Evolutionary conservation across 345 rosid genomes (phyloP).

Genomic region (Acer campestre): DNA sequence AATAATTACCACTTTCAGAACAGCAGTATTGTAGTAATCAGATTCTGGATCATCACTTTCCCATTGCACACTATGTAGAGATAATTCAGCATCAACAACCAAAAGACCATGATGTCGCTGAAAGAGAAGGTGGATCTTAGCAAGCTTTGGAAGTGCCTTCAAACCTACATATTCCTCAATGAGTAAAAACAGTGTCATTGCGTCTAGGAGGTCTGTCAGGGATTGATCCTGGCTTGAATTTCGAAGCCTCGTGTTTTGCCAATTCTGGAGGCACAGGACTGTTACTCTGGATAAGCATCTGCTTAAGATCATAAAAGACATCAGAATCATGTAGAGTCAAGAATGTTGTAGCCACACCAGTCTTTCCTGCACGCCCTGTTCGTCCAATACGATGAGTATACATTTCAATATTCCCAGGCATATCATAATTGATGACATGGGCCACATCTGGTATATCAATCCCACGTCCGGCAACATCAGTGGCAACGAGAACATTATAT

Average conservation of each 20-base stretch:
- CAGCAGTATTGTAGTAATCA: not conserved
- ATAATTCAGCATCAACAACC: not conserved
- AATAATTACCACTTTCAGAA: constrained; percentile 3
- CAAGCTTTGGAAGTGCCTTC: not conserved
- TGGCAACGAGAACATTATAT: constrained; percentile 89
- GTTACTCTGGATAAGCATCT: constrained; percentile 95
- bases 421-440: constrained; percentile 89
- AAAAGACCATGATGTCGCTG: constrained; percentile 2
- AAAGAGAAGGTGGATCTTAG: not conserved
- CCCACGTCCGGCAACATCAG: constrained; percentile 96
- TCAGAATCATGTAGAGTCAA: constrained; percentile 76
- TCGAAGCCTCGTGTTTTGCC: constrained; percentile 94
- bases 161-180: constrained; percentile 38
- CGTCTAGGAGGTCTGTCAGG: constrained; percentile 94
- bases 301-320: constrained; percentile 95
- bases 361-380: constrained; percentile 97
- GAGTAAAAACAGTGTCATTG: constrained; percentile 83
- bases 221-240: constrained; percentile 87
- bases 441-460: constrained; percentile 96
- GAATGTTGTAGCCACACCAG: constrained; percentile 92
- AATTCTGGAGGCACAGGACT: constrained; percentile 90
- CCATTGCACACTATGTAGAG: constrained; percentile 7
- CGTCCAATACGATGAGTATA: constrained; percentile 96
- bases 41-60: constrained; percentile 6
- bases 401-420: constrained; percentile 87